Evolutionary conservation across 140 eudicot species (phyloP).

Genomic region (Erigeron philadelphicus): DNA sequence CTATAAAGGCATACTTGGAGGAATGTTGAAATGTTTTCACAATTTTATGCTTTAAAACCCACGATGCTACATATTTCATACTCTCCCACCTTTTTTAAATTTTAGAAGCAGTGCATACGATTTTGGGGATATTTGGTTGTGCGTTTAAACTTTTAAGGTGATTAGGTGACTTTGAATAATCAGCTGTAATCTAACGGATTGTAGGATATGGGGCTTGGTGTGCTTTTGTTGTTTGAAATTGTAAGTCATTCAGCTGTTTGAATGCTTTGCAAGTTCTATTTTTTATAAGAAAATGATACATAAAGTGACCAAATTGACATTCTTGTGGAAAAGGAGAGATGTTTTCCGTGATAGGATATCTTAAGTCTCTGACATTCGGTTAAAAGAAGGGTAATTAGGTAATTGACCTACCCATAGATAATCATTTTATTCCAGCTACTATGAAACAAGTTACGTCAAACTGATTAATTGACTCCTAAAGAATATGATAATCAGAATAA

Average conservation of each 20-base stretch:
- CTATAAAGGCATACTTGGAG: background rate
- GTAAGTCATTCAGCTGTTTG: background rate
- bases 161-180: background rate
- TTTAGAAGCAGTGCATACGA: background rate
- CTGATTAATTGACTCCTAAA: background rate
- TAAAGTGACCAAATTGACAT: background rate
- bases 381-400: constrained; percentile 1
- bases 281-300: background rate
- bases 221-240: background rate
- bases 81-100: no score
- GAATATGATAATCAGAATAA: background rate
- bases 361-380: background rate
- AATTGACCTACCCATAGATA: background rate
- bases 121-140: background rate
- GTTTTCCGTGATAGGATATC: background rate
- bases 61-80: background rate
- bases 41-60: background rate
- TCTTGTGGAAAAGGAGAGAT: background rate
- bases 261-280: background rate
- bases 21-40: background rate
- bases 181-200: background rate
- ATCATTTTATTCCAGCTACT: background rate
- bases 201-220: background rate
- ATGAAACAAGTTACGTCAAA: background rate
- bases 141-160: background rate